Conservation (phyloP, 352 stramenopile species). For the Globisporangium canariense region DNA sequence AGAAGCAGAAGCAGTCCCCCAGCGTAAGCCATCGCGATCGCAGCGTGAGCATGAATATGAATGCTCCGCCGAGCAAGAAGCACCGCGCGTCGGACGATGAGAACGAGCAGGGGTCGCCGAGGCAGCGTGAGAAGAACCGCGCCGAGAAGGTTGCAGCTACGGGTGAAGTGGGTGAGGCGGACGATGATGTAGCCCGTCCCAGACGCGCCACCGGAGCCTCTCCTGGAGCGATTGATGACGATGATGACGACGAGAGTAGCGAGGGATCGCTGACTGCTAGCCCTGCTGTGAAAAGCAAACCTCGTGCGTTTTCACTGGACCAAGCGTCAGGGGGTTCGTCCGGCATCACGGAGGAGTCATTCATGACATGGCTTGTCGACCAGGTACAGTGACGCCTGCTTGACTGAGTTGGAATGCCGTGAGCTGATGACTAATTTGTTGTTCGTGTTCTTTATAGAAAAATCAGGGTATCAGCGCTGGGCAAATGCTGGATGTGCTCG, state of each 20-base stretch:
- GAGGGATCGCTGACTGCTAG: conserved; percentile 4
- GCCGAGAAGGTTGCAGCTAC: background rate
- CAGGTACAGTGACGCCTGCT: conserved; percentile 19
- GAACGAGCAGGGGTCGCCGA: conserved; percentile 33
- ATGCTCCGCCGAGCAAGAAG: conserved; percentile 71
- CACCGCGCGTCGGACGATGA: conserved; percentile 77
- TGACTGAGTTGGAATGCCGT: background rate
- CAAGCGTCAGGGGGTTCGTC: conserved; percentile 21
- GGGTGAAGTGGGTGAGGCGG: background rate
- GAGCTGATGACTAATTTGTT: background rate
- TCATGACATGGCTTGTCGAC: conserved; percentile 73
- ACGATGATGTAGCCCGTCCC: conserved; percentile 2
- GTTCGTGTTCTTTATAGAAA: conserved; percentile 31
- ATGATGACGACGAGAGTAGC: conserved; percentile 14
- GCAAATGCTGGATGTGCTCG: conserved; percentile 78
- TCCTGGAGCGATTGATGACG: conserved; percentile 2
- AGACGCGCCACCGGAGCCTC: background rate
- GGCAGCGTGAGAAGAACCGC: conserved; percentile 9
- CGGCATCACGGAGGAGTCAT: conserved; percentile 71
- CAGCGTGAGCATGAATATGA: conserved; percentile 71
- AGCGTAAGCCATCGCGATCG: conserved; percentile 39
- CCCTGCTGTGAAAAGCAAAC: background rate
- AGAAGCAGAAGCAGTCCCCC: conserved; percentile 13
- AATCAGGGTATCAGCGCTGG: conserved; percentile 51
- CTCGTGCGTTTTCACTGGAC: background rate